These are phyloP conservation scores for Colletotrichum theobromicola DNA, from an alignment of 2,329 filamentous ascomycete genomes.

Conservation along the genomic window DNA sequence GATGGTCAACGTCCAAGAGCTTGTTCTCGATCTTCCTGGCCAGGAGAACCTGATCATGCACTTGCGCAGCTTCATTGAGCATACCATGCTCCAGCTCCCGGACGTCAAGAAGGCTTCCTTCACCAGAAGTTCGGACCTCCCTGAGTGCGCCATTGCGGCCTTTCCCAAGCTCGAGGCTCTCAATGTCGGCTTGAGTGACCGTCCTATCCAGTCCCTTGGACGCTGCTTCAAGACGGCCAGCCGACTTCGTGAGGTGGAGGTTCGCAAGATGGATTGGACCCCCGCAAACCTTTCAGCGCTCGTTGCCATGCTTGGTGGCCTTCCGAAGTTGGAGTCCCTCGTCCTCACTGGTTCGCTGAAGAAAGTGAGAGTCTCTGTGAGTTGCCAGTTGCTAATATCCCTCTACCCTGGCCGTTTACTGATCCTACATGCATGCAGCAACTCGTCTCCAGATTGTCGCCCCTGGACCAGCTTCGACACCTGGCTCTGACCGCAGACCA, in stretches of 20 bases:
- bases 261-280: not conserved
- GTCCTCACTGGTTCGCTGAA: not conserved
- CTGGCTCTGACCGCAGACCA: not conserved
- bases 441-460: fast-evolving
- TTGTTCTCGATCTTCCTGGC: not conserved
- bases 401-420: not conserved
- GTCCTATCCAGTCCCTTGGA: not conserved
- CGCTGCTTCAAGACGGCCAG: not conserved
- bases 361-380: not conserved
- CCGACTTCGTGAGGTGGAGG: not conserved
- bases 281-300: not conserved
- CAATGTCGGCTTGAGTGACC: not conserved
- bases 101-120: not conserved
- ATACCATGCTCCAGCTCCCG: not conserved
- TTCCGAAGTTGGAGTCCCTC: not conserved
- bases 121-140: not conserved
- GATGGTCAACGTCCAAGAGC: not conserved
- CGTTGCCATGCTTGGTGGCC: not conserved
- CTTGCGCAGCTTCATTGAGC: not conserved
- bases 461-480: not conserved
- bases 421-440: fast-evolving
- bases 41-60: not conserved
- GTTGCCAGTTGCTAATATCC: fast-evolving
- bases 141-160: fast-evolving
- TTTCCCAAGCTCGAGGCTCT: fast-evolving